phyloP scores from a whole-genome alignment of 2,329 filamentous ascomycete species.

The Cryphonectria nitschkei region DNA sequence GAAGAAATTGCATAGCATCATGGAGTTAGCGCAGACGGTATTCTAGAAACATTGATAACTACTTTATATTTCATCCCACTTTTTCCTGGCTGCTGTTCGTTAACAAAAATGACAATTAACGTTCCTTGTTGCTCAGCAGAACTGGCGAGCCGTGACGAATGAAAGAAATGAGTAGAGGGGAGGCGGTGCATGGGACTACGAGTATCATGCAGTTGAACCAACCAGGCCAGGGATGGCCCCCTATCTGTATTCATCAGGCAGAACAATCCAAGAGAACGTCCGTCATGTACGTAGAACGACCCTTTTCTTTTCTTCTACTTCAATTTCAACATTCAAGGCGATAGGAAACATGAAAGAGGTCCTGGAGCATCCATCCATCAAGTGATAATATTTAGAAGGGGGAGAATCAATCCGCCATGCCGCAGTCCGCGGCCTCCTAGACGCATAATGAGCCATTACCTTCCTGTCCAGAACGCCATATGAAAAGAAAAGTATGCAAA shows the following conservation, averaged over 20 bases:
- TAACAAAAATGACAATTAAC: background rate
- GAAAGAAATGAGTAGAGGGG: background rate
- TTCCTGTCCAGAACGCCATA: slow-evolving; percentile 20
- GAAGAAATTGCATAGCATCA: background rate
- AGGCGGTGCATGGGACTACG: background rate
- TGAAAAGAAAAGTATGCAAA: slow-evolving; percentile 21
- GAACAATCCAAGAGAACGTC: background rate
- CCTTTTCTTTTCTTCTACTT: too few species aligned
- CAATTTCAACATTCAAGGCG: background rate
- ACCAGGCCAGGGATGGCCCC: background rate
- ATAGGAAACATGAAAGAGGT: background rate
- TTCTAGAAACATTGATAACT: background rate
- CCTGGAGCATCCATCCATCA: background rate
- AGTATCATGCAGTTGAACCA: background rate
- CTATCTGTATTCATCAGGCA: background rate
- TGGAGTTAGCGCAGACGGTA: background rate
- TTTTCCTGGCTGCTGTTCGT: background rate
- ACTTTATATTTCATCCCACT: background rate
- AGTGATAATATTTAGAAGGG: background rate
- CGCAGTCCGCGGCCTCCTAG: background rate
- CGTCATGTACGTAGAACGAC: background rate
- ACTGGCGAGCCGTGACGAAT: too few species aligned
- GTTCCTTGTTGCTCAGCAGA: background rate
- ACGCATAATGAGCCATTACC: background rate
- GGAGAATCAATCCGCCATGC: background rate